These are phyloP conservation scores for Gastrolobium bilobum DNA, from an alignment of 306 rosid genomes.

Conservation along the genomic window DNA sequence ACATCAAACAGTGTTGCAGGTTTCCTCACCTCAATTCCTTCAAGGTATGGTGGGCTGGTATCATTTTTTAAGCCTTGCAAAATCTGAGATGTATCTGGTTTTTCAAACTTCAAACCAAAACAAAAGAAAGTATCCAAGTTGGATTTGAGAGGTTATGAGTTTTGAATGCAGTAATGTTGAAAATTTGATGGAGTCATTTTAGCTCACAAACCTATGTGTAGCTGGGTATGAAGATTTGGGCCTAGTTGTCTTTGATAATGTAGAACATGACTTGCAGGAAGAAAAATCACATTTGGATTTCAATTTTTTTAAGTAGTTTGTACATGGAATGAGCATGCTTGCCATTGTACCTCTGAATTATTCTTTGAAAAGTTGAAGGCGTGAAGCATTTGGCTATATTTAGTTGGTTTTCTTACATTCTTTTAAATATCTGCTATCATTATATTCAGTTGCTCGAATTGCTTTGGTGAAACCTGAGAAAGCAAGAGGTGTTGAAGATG, in stretches of 20 bases:
- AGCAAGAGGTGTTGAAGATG: slow-evolving; percentile 98
- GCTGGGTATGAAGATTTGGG: no score
- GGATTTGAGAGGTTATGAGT: no score
- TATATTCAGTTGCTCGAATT: slow-evolving; percentile 73
- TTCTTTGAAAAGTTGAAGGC: slow-evolving; percentile 10
- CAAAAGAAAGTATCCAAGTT: no score
- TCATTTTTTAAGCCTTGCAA: no score
- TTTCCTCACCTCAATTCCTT: no score
- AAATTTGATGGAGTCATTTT: no score
- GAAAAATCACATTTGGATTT: not conserved
- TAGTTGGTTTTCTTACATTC: not conserved
- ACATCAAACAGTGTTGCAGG: no score
- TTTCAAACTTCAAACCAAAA: no score
- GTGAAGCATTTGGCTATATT: slow-evolving; percentile 11
- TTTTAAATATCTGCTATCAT: slow-evolving; percentile 33
- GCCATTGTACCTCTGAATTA: not conserved
- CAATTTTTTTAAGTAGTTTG: not conserved
- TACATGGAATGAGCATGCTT: not conserved
- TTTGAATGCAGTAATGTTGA: no score
- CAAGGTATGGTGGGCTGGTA: no score
- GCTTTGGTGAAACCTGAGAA: slow-evolving; percentile 99
- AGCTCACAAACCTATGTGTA: no score
- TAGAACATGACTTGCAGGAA: not conserved
- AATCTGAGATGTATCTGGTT: no score
- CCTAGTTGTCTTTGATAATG: not conserved